phyloP scores from a whole-genome alignment of 208 protist genomes.

The Borovskyia barvae region DNA sequence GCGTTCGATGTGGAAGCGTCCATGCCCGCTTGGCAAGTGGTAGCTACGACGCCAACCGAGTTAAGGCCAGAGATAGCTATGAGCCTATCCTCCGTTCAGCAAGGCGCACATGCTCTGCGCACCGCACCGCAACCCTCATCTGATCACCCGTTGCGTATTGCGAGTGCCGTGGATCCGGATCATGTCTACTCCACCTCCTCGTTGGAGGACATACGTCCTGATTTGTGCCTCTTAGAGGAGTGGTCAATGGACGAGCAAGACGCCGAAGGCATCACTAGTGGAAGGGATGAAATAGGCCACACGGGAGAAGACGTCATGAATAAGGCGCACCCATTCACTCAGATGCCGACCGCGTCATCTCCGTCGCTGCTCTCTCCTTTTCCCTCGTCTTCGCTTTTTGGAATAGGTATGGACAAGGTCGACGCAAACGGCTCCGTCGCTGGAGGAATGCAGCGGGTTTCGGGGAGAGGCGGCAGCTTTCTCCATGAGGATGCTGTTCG shows the following conservation, averaged over 20 bases:
- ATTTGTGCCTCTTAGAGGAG: conserved; percentile 16
- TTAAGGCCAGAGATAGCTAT: conserved; percentile 4
- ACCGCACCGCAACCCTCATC: neutral
- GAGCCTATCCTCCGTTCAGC: neutral
- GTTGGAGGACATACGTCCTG: conserved; percentile 26
- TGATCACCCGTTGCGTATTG: neutral
- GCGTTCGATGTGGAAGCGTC: neutral
- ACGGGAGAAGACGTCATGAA: too few species aligned
- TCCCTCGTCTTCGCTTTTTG: too few species aligned
- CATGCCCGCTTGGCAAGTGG: neutral
- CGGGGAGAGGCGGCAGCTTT: too few species aligned
- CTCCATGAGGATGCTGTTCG: too few species aligned
- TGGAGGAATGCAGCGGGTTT: too few species aligned
- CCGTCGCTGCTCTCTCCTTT: too few species aligned
- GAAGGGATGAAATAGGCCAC: too few species aligned
- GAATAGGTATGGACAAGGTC: too few species aligned
- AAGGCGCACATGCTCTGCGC: neutral
- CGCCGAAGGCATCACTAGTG: neutral
- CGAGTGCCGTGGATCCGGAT: conserved; percentile 10
- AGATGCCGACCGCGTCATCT: too few species aligned
- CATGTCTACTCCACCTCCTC: conserved; percentile 12
- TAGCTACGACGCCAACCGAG: too few species aligned
- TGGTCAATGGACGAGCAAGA: neutral
- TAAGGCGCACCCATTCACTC: too few species aligned
- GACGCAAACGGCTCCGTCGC: too few species aligned